Evolutionary conservation across 768 basidiomycete species (phyloP).

Genomic region (Amylocystis lapponica): DNA sequence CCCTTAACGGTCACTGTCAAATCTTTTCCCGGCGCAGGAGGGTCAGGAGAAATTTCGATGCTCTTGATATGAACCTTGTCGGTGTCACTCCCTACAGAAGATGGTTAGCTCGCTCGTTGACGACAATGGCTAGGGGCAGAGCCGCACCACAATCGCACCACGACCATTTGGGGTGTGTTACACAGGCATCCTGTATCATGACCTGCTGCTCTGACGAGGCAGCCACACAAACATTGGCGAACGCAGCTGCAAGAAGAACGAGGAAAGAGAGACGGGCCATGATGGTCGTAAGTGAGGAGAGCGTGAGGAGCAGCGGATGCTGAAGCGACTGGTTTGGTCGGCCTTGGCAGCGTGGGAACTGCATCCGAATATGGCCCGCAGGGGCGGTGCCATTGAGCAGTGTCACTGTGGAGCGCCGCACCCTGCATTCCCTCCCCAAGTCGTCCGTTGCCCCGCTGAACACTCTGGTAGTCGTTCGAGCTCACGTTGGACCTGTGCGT

Average conservation of each 20-base stretch:
- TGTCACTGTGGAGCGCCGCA: not conserved
- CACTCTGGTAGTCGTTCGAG: constrained; percentile 1
- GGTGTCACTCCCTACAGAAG: constrained; percentile 33
- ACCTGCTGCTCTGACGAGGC: constrained; percentile 23
- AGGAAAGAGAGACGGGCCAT: constrained; percentile 23
- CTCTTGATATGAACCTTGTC: constrained; percentile 60
- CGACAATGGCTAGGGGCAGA: not conserved
- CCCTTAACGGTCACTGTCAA: constrained; percentile 82
- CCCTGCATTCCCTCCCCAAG: too few species aligned
- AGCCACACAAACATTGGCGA: constrained; percentile 23
- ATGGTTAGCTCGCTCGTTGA: not conserved
- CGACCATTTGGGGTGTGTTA: constrained; percentile 20
- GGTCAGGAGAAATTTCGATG: constrained; percentile 78
- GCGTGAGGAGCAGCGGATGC: not conserved
- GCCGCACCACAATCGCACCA: constrained; percentile 75
- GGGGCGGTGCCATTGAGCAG: not conserved
- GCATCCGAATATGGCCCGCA: too few species aligned
- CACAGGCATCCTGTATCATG: constrained; percentile 1
- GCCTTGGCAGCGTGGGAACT: constrained; percentile 2
- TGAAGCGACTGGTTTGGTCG: not conserved
- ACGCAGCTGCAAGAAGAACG: constrained; percentile 18
- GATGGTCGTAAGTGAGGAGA: not conserved
- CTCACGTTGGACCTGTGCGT: too few species aligned
- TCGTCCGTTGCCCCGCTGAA: too few species aligned
- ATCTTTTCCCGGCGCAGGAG: constrained; percentile 81